A percentile compares a stretch with the other conserved stretches of the same genome.
These are phyloP conservation scores for Trichomonascaceae sp. DNA, from an alignment of 1,139 yeast genomes.

Conservation along the genomic window DNA sequence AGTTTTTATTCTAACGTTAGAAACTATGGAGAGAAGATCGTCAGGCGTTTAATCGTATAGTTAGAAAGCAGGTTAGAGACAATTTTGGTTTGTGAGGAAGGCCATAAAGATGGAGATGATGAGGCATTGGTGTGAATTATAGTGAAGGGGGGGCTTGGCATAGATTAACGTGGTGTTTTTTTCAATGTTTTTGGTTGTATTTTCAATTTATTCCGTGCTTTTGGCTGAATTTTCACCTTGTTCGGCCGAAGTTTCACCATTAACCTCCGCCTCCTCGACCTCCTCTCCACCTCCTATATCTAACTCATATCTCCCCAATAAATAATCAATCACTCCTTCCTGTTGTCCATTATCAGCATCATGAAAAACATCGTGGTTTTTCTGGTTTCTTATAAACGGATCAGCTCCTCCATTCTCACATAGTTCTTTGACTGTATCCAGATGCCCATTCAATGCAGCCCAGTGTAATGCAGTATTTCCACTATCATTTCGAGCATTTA, in stretches of 20 bases:
- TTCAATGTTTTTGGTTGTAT: neutral
- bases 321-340: conserved; percentile 45
- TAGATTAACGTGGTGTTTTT: neutral
- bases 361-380: conserved; percentile 76
- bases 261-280: conserved; percentile 32
- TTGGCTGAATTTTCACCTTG: neutral
- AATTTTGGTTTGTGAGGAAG: conserved; percentile 54
- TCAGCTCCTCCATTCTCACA: conserved; percentile 80
- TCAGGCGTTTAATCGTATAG: conserved; percentile 56
- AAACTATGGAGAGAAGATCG: conserved; percentile 88
- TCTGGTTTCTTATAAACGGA: conserved; percentile 66
- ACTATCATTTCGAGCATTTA: conserved; percentile 58
- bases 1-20: conserved; percentile 7
- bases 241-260: conserved; percentile 4
- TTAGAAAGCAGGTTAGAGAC: conserved; percentile 57
- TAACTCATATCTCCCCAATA: conserved; percentile 63
- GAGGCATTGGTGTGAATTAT: too few species aligned
- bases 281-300: conserved; percentile 50
- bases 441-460: conserved; percentile 88
- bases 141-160: too few species aligned
- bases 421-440: conserved; percentile 59
- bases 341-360: conserved; percentile 74
- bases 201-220: neutral
- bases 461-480: conserved; percentile 95
- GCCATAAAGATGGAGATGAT: neutral